phyloP scores from a whole-genome alignment of 1,139 yeast genomes.

The Zygosaccharomyces sapae region DNA sequence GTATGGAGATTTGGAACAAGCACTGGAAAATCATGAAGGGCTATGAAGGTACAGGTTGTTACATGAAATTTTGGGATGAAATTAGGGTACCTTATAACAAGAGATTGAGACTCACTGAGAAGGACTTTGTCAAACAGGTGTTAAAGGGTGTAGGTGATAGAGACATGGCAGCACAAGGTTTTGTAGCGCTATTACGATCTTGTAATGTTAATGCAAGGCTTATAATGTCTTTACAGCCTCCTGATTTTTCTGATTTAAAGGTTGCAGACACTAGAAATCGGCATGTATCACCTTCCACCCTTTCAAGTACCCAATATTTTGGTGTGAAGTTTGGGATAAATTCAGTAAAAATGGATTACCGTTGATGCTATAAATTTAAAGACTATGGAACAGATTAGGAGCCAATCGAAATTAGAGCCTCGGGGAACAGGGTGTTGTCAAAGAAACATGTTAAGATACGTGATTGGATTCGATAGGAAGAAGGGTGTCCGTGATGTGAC shows the following conservation, averaged over 20 bases:
- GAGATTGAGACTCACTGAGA: conserved; percentile 33
- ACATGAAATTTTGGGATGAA: conserved; percentile 59
- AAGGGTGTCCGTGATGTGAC: conserved; percentile 80
- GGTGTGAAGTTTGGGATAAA: conserved; percentile 94
- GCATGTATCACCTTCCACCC: conserved; percentile 10
- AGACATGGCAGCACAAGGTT: conserved; percentile 84
- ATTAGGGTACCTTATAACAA: conserved; percentile 29
- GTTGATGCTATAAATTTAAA: conserved; percentile 71
- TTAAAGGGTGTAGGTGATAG: conserved; percentile 58
- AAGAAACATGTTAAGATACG: conserved; percentile 65
- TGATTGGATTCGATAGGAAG: conserved; percentile 63
- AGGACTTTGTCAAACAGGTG: conserved; percentile 43
- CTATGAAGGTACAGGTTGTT: conserved; percentile 42
- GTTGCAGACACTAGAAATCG: conserved; percentile 3
- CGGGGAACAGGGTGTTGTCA: conserved; percentile 51
- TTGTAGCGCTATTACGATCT: conserved; percentile 69
- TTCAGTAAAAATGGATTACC: conserved; percentile 73
- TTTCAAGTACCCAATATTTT: conserved; percentile 62
- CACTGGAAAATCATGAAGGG: conserved; percentile 47
- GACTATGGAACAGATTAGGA: conserved; percentile 64
- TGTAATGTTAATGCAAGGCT: conserved; percentile 70
- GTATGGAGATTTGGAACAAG: conserved; percentile 59
- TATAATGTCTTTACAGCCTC: conserved; percentile 81
- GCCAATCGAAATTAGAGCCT: conserved; percentile 70
- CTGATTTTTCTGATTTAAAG: conserved; percentile 61